Conservation (phyloP, 345 rosid species). For the Eucalyptus camaldulensis region DNA sequence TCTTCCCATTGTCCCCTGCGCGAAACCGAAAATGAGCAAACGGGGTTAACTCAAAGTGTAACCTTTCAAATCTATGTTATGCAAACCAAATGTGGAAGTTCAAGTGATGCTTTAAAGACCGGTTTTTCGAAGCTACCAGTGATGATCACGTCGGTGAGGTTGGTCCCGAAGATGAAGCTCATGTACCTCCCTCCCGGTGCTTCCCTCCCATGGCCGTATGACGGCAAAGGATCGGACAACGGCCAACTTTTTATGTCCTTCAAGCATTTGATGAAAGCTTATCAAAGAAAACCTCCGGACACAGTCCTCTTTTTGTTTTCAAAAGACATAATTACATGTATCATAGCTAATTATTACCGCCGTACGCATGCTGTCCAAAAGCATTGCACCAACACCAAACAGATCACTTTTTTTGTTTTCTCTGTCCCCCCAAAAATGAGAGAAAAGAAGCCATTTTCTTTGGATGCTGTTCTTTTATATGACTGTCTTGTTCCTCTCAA, state of each 20-base stretch:
- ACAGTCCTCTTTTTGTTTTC: not conserved
- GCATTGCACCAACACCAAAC: not conserved
- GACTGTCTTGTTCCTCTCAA: not conserved
- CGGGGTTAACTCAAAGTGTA: not conserved
- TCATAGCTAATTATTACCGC: not conserved
- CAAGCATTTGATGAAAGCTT: not conserved
- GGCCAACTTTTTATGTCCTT: constrained; percentile 23
- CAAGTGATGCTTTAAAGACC: not conserved
- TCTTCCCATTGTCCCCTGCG: constrained; percentile 30
- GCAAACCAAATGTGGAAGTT: not conserved
- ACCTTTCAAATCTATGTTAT: not conserved
- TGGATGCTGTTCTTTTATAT: not conserved
- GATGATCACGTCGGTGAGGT: constrained; percentile 27
- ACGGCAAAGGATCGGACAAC: constrained; percentile 25
- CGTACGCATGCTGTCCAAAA: not conserved
- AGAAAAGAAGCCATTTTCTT: not conserved
- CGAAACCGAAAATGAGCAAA: not conserved
- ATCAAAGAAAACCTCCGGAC: not conserved
- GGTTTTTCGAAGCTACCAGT: constrained; percentile 3
- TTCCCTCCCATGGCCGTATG: constrained; percentile 38
- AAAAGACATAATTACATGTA: not conserved
- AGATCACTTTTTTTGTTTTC: not conserved
- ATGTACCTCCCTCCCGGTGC: constrained; percentile 24
- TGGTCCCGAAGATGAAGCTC: constrained; percentile 34
- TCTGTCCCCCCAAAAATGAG: not conserved